Base-by-base conservation (phyloP, 768 basidiomycete genomes). In the Coprinellus micaceus region DNA sequence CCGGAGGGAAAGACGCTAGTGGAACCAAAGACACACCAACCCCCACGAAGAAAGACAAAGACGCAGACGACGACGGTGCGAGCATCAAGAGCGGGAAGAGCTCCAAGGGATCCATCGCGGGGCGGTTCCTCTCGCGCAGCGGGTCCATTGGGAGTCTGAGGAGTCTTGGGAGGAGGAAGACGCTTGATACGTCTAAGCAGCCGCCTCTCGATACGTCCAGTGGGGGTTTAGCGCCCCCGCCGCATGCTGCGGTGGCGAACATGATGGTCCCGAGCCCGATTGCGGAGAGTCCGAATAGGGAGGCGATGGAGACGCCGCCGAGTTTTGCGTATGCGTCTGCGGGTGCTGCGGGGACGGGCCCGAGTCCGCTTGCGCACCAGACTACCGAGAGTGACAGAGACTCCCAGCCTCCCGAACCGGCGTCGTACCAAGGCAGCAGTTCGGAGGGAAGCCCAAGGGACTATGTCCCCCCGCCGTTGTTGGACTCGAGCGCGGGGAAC, bases 401-500 rank as follows among this genome's bases (percentile, higher is more conserved):
- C n/a, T n/a, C n/a, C n/a, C n/a, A n/a, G n/a, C n/a, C n/a, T n/a
- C n/a, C n/a, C n/a, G 48, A 60, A 24, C 13, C 56, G 5, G 22
- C 56, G 26, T 28, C 58, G 11, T 53, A 49, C 22, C 65, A 58
- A 49, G 63, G 54, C 1, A 53, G 49, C n/a, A 60, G 53, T 13
- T 33, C 33, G 33, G 33, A 13, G 6, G 13, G 7, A 6, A 73
- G 68, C 39, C 69, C 69, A 0, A 63, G 55, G 19, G 74, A 62
- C 51, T 72, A 73, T 37, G 69, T 68, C 41, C 76, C 70, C 21
- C 80, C 74, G 29, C 77, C 67, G 10, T 63, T 75, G 48, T 58
- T 76, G 22, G 72, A 77, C 52, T 72, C 73, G 7, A 64, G 69
- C n/a, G 69, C 61, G 13, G 73, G 73, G 3, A 78, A 77, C 40